Conservation (phyloP, 2,329 filamentous ascomycete genomes). For the Fusarium sp. region DNA sequence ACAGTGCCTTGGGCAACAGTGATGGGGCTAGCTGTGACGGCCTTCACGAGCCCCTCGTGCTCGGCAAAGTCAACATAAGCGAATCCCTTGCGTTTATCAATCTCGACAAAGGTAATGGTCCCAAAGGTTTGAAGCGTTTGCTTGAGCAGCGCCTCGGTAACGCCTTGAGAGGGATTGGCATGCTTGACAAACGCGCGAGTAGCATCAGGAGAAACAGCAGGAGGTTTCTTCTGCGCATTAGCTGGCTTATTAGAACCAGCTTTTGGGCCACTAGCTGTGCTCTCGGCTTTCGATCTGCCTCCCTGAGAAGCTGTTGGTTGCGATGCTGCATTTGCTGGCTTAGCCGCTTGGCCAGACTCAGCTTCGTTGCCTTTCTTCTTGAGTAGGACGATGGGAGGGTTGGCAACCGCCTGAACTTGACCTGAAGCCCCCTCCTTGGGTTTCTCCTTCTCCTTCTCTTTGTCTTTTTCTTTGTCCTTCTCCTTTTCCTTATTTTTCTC, state of each 20-base stretch:
- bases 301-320: conserved; percentile 45
- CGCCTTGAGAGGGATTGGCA: conserved; percentile 88
- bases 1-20: conserved; percentile 86
- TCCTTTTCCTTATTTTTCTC: conserved; percentile 54
- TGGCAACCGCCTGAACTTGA: conserved; percentile 40
- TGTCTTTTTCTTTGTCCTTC: conserved; percentile 46
- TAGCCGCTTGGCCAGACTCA: conserved; percentile 36
- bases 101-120: conserved; percentile 81
- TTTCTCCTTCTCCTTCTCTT: conserved; percentile 40
- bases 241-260: conserved; percentile 40
- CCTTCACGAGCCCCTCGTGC: conserved; percentile 76
- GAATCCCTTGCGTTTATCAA: conserved; percentile 94
- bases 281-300: conserved; percentile 44
- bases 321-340: conserved; percentile 44
- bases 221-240: conserved; percentile 50
- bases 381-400: conserved; percentile 55
- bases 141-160: conserved; percentile 83
- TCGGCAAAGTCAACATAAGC: conserved; percentile 91
- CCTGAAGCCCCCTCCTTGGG: conserved; percentile 35
- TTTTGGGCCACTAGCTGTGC: conserved; percentile 34
- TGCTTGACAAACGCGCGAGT: conserved; percentile 83
- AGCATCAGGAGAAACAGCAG: conserved; percentile 54
- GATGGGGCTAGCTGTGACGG: conserved; percentile 83
- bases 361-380: conserved; percentile 52
- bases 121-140: conserved; percentile 81